A percentile compares a stretch with the other conserved stretches of the same genome.
These are phyloP conservation scores for Tetragonia tetragonoides DNA, from an alignment of 148 eudicot species.

Conservation along the genomic window DNA sequence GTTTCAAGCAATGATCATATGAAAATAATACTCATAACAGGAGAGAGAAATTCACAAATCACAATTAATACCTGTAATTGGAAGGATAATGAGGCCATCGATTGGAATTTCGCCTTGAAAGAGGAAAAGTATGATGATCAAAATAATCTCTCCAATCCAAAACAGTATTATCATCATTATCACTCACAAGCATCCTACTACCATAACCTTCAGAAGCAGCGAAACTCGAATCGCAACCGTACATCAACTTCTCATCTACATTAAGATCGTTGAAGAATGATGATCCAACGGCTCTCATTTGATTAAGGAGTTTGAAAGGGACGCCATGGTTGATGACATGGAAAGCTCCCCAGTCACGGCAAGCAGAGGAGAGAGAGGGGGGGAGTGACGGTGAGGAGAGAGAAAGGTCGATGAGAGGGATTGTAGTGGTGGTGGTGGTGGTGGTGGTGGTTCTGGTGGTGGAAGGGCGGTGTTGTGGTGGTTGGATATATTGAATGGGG, in stretches of 20 bases:
- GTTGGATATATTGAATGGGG: slow-evolving; percentile 55
- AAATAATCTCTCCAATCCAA: slow-evolving; percentile 98
- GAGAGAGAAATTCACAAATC: too few species aligned
- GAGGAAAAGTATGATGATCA: slow-evolving; percentile 86
- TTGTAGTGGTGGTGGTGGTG: slow-evolving; percentile 4
- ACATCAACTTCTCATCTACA: slow-evolving; percentile 50
- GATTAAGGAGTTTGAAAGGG: slow-evolving; percentile 41
- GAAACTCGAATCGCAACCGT: slow-evolving; percentile 39
- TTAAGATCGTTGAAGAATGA: slow-evolving; percentile 58
- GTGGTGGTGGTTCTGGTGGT: slow-evolving; percentile 9
- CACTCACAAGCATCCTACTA: slow-evolving; percentile 70
- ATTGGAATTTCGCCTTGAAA: slow-evolving; percentile 51
- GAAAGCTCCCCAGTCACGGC: slow-evolving; percentile 86
- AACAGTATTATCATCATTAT: slow-evolving; percentile 52
- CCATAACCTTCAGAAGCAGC: slow-evolving; percentile 88
- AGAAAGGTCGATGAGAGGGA: slow-evolving; percentile 61
- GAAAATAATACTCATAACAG: too few species aligned
- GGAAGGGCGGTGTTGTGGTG: slow-evolving; percentile 44
- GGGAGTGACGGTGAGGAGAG: slow-evolving; percentile 17
- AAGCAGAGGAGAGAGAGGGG: slow-evolving; percentile 37
- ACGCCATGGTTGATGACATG: slow-evolving; percentile 70
- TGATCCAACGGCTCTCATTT: slow-evolving; percentile 48
- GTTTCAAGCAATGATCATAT: too few species aligned
- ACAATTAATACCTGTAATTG: slow-evolving; percentile 53
- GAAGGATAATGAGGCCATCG: slow-evolving; percentile 69